Percentiles rank a stretch among this genome's conserved stretches.
Conservation (phyloP, 306 rosid species). For the Vigna nakashimae region DNA sequence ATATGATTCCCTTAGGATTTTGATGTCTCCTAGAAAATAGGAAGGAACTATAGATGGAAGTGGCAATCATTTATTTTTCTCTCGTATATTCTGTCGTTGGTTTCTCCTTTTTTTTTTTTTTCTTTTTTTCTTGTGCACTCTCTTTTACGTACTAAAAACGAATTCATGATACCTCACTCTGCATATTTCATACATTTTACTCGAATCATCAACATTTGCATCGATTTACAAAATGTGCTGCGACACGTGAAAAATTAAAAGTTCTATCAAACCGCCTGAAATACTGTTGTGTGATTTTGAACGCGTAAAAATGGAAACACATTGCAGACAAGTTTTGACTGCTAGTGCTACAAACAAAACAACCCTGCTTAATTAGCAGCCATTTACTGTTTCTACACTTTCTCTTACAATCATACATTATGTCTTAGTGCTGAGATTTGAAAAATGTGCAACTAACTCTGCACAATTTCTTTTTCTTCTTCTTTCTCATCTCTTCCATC, state of each 20-base stretch:
- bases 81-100: background rate
- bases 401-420: no score
- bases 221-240: background rate
- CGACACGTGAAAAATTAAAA: background rate
- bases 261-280: no score
- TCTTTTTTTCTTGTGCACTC: background rate
- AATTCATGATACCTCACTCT: slow-evolving; percentile 1
- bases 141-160: background rate
- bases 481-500: no score
- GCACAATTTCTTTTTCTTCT: background rate
- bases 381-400: no score
- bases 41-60: background rate
- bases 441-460: background rate
- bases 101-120: slow-evolving; percentile 1
- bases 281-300: background rate
- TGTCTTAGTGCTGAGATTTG: background rate
- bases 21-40: slow-evolving; percentile 14
- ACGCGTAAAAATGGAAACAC: background rate
- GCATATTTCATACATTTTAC: background rate
- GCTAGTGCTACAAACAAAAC: no score
- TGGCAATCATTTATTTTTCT: background rate
- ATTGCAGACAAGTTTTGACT: background rate
- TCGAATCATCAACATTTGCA: slow-evolving; percentile 5
- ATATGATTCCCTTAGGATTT: background rate
- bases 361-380: no score